These are phyloP conservation scores for Eucalyptus viminalis DNA, from an alignment of 345 rosid species.

Conservation along the genomic window DNA sequence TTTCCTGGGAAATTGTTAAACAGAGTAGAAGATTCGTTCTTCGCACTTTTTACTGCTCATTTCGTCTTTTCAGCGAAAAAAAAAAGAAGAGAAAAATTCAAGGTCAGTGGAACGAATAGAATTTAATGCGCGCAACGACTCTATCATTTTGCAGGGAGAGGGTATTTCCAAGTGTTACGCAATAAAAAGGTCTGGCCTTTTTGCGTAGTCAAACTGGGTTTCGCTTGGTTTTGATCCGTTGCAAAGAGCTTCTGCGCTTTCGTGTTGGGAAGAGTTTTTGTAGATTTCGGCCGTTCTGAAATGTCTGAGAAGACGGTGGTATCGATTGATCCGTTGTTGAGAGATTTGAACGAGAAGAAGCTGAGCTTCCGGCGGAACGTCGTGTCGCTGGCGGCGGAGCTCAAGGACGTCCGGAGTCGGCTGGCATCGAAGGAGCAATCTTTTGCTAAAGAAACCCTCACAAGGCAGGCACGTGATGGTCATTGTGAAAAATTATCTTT, in stretches of 20 bases:
- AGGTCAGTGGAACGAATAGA: background rate
- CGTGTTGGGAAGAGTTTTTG: background rate
- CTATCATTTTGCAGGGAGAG: background rate
- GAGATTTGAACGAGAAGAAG: slow-evolving; percentile 94
- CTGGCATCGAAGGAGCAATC: slow-evolving; percentile 61
- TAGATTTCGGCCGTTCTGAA: slow-evolving; percentile 1
- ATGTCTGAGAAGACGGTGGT: slow-evolving; percentile 8
- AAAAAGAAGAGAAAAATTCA: background rate
- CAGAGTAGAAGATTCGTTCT: background rate
- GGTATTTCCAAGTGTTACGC: background rate
- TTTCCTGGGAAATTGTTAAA: background rate
- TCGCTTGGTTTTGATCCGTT: background rate
- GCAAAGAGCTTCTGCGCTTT: background rate
- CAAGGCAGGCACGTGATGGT: slow-evolving; percentile 55
- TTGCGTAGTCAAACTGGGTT: background rate
- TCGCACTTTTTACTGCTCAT: background rate
- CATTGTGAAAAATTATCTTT: background rate
- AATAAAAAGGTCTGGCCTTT: background rate
- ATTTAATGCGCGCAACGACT: background rate
- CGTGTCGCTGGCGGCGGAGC: slow-evolving; percentile 79
- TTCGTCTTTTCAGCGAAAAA: background rate
- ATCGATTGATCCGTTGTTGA: slow-evolving; percentile 64
- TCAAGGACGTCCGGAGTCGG: slow-evolving; percentile 75
- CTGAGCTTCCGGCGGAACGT: slow-evolving; percentile 79
- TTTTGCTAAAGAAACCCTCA: slow-evolving; percentile 60